A percentile compares a stretch with the other conserved stretches of the same genome.
Conservation (phyloP, 148 eudicot species). For the Euryodendron excelsum region DNA sequence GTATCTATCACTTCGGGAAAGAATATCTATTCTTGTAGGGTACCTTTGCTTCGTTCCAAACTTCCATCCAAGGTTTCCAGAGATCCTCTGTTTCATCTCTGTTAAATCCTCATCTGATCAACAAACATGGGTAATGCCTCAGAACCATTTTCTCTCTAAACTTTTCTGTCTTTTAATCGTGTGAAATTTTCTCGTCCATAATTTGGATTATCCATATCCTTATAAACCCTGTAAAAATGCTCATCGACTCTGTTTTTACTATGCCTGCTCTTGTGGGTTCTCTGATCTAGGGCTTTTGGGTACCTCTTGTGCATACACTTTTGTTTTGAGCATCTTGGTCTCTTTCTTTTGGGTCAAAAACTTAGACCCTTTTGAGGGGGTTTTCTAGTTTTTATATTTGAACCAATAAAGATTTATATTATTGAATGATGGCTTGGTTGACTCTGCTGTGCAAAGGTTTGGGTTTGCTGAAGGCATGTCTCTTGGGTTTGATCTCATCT, state of each 20-base stretch:
- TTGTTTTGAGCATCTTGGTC: not conserved
- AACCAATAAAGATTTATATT: slow-evolving; percentile 17
- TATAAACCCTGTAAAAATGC: not conserved
- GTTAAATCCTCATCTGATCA: slow-evolving; percentile 10
- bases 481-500: slow-evolving; percentile 80
- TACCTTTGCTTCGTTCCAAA: not conserved
- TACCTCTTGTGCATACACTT: not conserved
- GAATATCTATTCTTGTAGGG: not conserved
- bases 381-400: not conserved
- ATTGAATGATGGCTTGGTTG: slow-evolving; percentile 83
- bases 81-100: slow-evolving; percentile 2
- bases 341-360: slow-evolving; percentile 6
- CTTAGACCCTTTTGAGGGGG: slow-evolving; percentile 17
- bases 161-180: not conserved
- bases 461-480: slow-evolving; percentile 55
- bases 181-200: slow-evolving; percentile 38
- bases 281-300: no score
- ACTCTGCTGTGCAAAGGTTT: slow-evolving; percentile 70
- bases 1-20: not conserved
- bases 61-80: slow-evolving; percentile 5
- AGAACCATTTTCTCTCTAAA: not conserved
- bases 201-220: slow-evolving; percentile 32
- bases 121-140: slow-evolving; percentile 11
- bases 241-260: not conserved
- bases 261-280: slow-evolving; percentile 2